Conservation (phyloP, 2,329 filamentous ascomycete species). For the Thelonectria rubi region DNA sequence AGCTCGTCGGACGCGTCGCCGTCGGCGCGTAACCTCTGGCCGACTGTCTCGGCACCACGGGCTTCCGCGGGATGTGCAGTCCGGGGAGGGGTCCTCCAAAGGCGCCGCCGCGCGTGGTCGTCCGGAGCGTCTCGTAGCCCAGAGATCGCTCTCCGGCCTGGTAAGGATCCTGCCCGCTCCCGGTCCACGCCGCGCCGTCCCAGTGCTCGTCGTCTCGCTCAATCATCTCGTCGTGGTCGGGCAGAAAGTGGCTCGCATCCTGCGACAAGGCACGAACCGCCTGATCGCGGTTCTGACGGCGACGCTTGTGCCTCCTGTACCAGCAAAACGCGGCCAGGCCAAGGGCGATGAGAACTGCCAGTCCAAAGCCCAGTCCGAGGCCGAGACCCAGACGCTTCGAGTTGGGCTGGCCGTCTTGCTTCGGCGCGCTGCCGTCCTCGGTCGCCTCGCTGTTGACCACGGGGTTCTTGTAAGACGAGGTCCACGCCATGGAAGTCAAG, state of each 20-base stretch:
- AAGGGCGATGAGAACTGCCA: constrained; percentile 57
- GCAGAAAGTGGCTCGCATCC: constrained; percentile 57
- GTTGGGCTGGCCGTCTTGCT: constrained; percentile 31
- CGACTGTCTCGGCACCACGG: constrained; percentile 43
- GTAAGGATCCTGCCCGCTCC: constrained; percentile 55
- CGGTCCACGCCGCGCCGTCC: constrained; percentile 54
- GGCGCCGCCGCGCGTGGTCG: constrained; percentile 39
- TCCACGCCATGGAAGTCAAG: constrained; percentile 65
- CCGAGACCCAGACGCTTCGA: constrained; percentile 65
- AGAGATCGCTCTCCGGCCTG: constrained; percentile 52
- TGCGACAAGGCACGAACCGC: constrained; percentile 60
- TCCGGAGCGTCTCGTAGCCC: constrained; percentile 61
- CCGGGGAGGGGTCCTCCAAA: constrained; percentile 30
- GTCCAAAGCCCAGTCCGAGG: constrained; percentile 67
- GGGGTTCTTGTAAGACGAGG: constrained; percentile 60
- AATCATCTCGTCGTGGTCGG: constrained; percentile 57
- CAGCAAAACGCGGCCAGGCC: constrained; percentile 61
- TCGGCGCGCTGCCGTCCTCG: constrained; percentile 37
- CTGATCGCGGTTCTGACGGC: constrained; percentile 54
- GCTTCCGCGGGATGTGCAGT: constrained; percentile 48
- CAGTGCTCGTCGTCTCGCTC: constrained; percentile 50
- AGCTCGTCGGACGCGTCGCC: constrained; percentile 40
- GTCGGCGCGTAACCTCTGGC: constrained; percentile 47
- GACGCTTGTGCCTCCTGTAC: constrained; percentile 52
- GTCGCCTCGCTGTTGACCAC: constrained; percentile 23